Evolutionary conservation across 2,329 filamentous ascomycete species (phyloP), one percentile per base, ranked within the genome.

Genomic region (Claviceps sp.): DNA sequence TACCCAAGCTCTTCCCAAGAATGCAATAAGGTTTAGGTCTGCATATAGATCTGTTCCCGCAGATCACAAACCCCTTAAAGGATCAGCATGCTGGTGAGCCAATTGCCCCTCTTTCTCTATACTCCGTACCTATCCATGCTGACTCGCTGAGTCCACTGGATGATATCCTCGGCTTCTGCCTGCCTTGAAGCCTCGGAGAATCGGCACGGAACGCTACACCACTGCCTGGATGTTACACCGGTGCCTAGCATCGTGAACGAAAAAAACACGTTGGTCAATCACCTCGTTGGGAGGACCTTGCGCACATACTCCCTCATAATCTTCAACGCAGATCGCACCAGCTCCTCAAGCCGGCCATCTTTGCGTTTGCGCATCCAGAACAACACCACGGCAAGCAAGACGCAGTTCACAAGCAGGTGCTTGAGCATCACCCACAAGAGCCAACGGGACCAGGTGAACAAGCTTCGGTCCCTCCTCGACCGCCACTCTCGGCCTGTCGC

Each of bases 401-500:
- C 71, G 10, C 83, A 64, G 66, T 97, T 88, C 45, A 86, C 74
- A 30, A 86, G 71, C 5, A 93, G 60, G 62, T 96, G 89, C 64
- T 89, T 88, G 42, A 84, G 66, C 19, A 78, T 65, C 42, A 80
- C 68, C 85, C 85, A 90, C 0, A 85, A 64, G 3, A 84, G 59
- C 78, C 88, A 88, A 45, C 79, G 73, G 1, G 84, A 48, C 87
- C 88, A 94, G 1, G 82, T 76, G 48, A 80, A 75, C 24, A 86
- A 66, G 51, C 78, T 83, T 55, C 78, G 79, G 55, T 80, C 78
- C 58, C 77, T 83, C 58, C 78, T 79, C 17, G 80, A 77, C 56
- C 80, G 78, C 70, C 85, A 85, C 58, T 91, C 80, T 13, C 86
- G 76, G 0, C 87, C 82, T 0, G 81, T 78, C 51, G 89, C 85